Base-by-base conservation (phyloP, 2,329 filamentous ascomycete genomes). In the Alternaria triticina region DNA sequence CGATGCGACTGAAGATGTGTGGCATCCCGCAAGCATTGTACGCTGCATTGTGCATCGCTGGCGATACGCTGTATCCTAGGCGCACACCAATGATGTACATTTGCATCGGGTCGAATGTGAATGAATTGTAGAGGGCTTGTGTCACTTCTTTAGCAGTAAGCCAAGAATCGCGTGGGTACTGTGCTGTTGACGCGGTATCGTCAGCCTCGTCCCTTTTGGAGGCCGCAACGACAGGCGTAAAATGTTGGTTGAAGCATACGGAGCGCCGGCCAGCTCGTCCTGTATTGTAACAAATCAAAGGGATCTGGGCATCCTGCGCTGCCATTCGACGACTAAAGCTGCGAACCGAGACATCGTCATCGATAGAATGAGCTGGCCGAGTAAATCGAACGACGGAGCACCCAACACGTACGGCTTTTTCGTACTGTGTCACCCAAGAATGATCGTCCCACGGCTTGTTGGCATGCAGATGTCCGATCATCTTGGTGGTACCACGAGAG, bases 41-140 rank as follows among this genome's bases (percentile, higher is more conserved):
- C 0, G 91, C 91, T 6, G 89, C 85, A 58, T 89, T 91, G 76
- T 94, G 91, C 90, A 94, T 94, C 7, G 89, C 89, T 1, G 91
- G 91, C 0, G 91, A 93, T 59, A 94, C 77, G 74, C 89, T 93
- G 80, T 91, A 92, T 54, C 85, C 87, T 10, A 91, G 88, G 59
- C 89, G 89, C 58, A 87, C 89, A n/a, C 91, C 91, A 54, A 93
- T 87, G 33, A 94, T 89, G 69, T 91, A 91, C 58, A 92, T 88
- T 54, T 89, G 88, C 83, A 94, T 88, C 0, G 89, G 85, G 44
- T 93, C 89, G 55, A 89, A 86, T 1, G 90, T 83, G 61, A 90
- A 91, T 1, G 87, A 89, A 5, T 88, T 84, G 70, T 89, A 92
- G 0, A 93, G 83, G 1, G 90, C 88, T 64, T 86, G 80, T 6